Percentiles rank a stretch among this genome's conserved stretches.
These are phyloP conservation scores for Lipomyces oligophaga DNA, from an alignment of 805 yeast genomes.

Conservation along the genomic window DNA sequence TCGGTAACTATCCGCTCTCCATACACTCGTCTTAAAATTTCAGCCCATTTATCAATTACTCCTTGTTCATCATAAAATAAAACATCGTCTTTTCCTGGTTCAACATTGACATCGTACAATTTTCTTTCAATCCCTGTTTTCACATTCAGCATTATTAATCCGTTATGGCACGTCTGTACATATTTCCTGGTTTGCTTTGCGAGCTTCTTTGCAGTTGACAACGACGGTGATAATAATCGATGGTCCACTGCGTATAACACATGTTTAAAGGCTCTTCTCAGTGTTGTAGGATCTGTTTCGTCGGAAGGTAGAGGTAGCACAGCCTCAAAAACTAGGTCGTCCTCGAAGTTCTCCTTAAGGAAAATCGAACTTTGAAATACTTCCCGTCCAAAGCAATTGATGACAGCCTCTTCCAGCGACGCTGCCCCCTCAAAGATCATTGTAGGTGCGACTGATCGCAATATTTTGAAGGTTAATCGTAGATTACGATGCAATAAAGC, in stretches of 20 bases:
- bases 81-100: conserved; percentile 82
- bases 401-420: conserved; percentile 14
- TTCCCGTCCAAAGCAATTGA: conserved; percentile 11
- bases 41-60: conserved; percentile 47
- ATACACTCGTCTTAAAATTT: conserved; percentile 8
- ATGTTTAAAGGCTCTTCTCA: conserved; percentile 11
- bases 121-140: conserved; percentile 51
- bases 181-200: conserved; percentile 50
- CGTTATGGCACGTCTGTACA: conserved; percentile 57
- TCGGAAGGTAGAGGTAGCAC: conserved; percentile 12
- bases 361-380: conserved; percentile 3
- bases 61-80: conserved; percentile 71
- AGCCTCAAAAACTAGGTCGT: conserved; percentile 16
- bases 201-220: conserved; percentile 41
- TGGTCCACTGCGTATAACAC: conserved; percentile 61
- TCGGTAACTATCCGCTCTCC: background rate
- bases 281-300: background rate
- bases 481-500: conserved; percentile 14
- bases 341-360: conserved; percentile 4
- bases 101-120: conserved; percentile 69
- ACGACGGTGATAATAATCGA: conserved; percentile 67
- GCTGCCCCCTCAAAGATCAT: conserved; percentile 9
- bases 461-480: conserved; percentile 10
- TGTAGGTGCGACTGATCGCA: conserved; percentile 6
- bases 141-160: conserved; percentile 65